Percentiles rank a stretch among this genome's conserved stretches.
phyloP scores from a whole-genome alignment of 441 rosid species.

The Populus trichocarpa region DNA sequence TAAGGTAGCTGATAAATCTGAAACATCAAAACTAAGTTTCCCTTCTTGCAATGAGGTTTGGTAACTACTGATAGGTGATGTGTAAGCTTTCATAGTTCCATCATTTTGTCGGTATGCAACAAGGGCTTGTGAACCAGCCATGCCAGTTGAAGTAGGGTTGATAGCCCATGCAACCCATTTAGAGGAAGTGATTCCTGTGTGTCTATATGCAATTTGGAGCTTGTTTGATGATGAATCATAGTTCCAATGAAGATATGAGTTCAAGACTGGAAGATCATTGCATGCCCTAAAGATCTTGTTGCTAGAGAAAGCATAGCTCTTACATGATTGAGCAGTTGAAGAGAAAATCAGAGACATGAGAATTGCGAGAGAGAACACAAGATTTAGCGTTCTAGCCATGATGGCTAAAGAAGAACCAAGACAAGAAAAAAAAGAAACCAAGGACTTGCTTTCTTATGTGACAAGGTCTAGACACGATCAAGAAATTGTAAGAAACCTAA shows the following conservation, averaged over 20 bases:
- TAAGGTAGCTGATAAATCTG: conserved; percentile 50
- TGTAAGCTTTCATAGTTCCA: conserved; percentile 57
- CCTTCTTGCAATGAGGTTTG: conserved; percentile 46
- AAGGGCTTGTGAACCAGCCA: conserved; percentile 77
- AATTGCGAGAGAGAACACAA: conserved; percentile 31
- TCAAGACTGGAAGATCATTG: conserved; percentile 61
- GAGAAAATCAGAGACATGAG: conserved; percentile 21
- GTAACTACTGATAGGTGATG: conserved; percentile 50
- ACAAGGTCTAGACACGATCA: background rate
- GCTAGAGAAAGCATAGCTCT: conserved; percentile 49
- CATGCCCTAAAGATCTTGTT: conserved; percentile 60
- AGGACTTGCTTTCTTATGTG: background rate
- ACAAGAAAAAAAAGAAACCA: background rate
- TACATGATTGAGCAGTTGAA: conserved; percentile 56
- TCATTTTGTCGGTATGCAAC: conserved; percentile 55
- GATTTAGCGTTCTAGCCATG: conserved; percentile 25
- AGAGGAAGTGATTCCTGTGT: conserved; percentile 38
- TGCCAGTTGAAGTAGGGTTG: conserved; percentile 58
- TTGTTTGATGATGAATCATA: conserved; percentile 47
- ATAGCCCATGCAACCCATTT: conserved; percentile 88
- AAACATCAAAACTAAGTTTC: conserved; percentile 54
- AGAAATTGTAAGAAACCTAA: background rate
- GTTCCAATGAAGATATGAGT: conserved; percentile 69
- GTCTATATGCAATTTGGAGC: conserved; percentile 71
- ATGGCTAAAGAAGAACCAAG: background rate